Percentiles rank a stretch among this genome's conserved stretches.
phyloP scores from a whole-genome alignment of 257 asterid genomes.

The Lantana camara region DNA sequence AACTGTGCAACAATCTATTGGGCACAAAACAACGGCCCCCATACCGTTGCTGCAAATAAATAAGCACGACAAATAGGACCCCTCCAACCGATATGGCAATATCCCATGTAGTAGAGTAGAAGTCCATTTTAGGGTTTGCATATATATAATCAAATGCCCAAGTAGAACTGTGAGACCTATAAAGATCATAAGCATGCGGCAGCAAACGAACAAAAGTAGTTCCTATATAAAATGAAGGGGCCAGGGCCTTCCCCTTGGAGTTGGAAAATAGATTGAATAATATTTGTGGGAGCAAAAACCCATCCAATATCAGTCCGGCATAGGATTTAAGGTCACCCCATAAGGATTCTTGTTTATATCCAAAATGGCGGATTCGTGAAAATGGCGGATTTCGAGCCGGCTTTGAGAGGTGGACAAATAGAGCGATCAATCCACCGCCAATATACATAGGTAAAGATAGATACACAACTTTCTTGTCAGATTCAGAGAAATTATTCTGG shows the following conservation, averaged over 20 bases:
- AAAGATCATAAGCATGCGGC: slow-evolving; percentile 85
- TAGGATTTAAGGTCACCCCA: slow-evolving; percentile 79
- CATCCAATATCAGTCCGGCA: slow-evolving; percentile 71
- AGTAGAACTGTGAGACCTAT: slow-evolving; percentile 53
- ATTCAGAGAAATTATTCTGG: slow-evolving; percentile 48
- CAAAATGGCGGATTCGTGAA: slow-evolving; percentile 3
- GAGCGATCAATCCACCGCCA: slow-evolving; percentile 69
- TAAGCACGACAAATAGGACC: slow-evolving; percentile 43
- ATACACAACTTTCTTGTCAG: slow-evolving; percentile 73
- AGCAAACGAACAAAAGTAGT: slow-evolving; percentile 66
- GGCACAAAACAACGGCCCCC: slow-evolving; percentile 79
- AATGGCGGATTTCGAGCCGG: slow-evolving; percentile 34
- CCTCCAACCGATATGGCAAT: slow-evolving; percentile 61
- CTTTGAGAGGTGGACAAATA: slow-evolving; percentile 55
- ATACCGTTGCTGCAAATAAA: slow-evolving; percentile 80
- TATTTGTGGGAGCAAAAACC: slow-evolving; percentile 83
- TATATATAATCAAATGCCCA: slow-evolving; percentile 59
- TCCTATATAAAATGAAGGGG: slow-evolving; percentile 67
- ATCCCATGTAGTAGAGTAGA: slow-evolving; percentile 86
- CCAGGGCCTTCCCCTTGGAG: slow-evolving; percentile 59
- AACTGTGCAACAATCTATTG: slow-evolving; percentile 43
- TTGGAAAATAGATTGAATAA: slow-evolving; percentile 62
- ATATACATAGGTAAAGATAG: slow-evolving; percentile 68
- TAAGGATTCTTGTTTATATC: slow-evolving; percentile 33
- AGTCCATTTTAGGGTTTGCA: slow-evolving; percentile 81